Base-by-base conservation (phyloP, 805 yeast species). In the Starmerella tilneyi region DNA sequence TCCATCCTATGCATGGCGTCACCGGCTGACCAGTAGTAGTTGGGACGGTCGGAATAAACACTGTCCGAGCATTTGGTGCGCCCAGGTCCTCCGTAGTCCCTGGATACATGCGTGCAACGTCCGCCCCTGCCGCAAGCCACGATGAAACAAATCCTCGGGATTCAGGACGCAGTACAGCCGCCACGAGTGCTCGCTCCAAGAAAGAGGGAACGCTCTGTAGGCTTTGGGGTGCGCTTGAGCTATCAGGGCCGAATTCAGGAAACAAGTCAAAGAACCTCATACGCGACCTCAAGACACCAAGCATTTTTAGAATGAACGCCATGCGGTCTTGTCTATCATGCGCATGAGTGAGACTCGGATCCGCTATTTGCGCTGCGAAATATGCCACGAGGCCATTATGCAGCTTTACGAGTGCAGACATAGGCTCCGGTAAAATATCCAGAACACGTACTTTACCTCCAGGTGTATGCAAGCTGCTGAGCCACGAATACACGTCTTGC, bases 1-100 rank as follows among this genome's bases (percentile, higher is more conserved):
- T 69, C 97, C 97, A 89, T 9, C 96, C 96, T 48, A 85, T 75
- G 57, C 96, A 88, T 2, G 94, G 92, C 5, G 85, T 75, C 41
- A 84, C 64, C 0, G 78, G 71, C 24, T 34, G 35, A 11, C 51
- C 52, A n/a, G 59, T 45, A 29, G 43, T 34, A 3, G 47, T 39
- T 11, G 56, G 53, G 11, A 64, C 47, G 12, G 44, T 43, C 1
- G 67, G 67, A 19, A 64, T 54, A 41, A 49, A 56, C 3, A 56
- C 30, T n/a, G 45, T 39, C 9, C 42, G 39, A 16, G 48, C 40
- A 22, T 55, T 55, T 15, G 55, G 58, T 4, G 29, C 40, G 9
- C 30, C 40, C 3, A 24, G 21, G 8, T 38, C 33, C 15, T 38
- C 41, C 9, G 9, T 9, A 4, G 24, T 46, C 16, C 24, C 41